Base-by-base conservation (phyloP, 1,284 basidiomycete species). In the Trichosporon sp. region DNA sequence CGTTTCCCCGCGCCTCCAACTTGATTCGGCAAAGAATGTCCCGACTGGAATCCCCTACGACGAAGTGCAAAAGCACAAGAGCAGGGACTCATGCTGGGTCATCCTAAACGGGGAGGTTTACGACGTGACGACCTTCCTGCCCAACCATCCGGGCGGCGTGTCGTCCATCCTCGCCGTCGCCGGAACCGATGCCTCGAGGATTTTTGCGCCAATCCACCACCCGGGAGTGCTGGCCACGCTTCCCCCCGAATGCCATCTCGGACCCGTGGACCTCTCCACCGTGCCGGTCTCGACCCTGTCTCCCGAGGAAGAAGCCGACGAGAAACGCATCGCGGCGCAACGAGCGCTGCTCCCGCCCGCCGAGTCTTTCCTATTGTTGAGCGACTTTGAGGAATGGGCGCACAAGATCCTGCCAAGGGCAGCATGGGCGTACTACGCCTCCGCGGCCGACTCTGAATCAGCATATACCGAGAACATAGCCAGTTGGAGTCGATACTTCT, bases 51-150 rank as follows among this genome's bases (percentile, higher is more conserved):
- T 65, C 8, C 77, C 84, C 26, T 86, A 80, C 76, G 80, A 85
- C 8, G 87, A 89, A 75, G 86, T 90, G 3, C 83, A 85, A 76
- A 85, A 86, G 77, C 88, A 90, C 79, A 86, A 84, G 72, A 83
- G 78, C 32, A 74, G 75, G 31, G 85, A 86, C 31, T 85, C 85
- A 65, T 93, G 92, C 82, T 96, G 93, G 94, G 91, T 96, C 73
- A 90, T 96, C 76, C 91, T 95, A 73, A 86, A 35, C 59, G 59
- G 59, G 14, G 81, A 82, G 19, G 80, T 84, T 11, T 84, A 84
- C 74, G 83, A 84, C 72, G 91, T 96, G 70, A 95, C 94, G 4
- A 90, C 92, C 11, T 96, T 96, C 80, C 84, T 96, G 63, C 84
- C 85, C 35, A 77, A 82, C 64, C 88, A 89, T 74, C 88, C 88